Evolutionary conservation across 441 rosid genomes (phyloP).

Genomic region (Euphorbia corollata): DNA sequence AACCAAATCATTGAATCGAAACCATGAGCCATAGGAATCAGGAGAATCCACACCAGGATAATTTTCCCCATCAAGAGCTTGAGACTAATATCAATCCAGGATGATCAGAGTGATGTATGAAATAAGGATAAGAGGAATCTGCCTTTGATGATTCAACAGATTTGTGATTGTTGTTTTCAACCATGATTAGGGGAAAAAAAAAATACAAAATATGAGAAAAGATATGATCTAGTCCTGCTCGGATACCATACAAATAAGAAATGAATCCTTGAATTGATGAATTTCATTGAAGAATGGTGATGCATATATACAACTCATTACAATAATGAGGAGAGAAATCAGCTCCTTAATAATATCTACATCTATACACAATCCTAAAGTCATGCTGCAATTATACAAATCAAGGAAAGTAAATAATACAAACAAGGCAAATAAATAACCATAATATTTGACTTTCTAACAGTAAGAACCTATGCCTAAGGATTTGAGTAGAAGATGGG

Average conservation of each 20-base stretch:
- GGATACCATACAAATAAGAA: neutral
- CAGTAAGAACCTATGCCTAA: no score
- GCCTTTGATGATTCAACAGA: conserved; percentile 9
- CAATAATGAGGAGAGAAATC: no score
- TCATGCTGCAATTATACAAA: no score
- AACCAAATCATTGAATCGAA: conserved; percentile 8
- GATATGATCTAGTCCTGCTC: neutral
- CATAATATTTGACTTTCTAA: no score
- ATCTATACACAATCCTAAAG: no score
- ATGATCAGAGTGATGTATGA: neutral
- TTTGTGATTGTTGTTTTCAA: neutral
- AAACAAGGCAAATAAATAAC: no score
- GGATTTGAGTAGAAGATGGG: no score
- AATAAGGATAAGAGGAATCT: neutral
- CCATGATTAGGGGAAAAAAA: conserved; percentile 4
- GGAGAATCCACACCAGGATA: neutral
- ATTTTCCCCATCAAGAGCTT: neutral
- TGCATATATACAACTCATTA: neutral
- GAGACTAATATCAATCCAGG: neutral
- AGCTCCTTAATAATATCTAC: no score
- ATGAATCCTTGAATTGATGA: neutral
- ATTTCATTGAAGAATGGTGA: neutral
- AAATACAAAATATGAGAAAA: neutral
- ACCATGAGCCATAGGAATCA: neutral
- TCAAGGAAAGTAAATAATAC: no score